Evolutionary conservation across 1,139 yeast genomes (phyloP), one percentile per base, ranked within the genome.

Genomic region (Protomyces macrosporus): DNA sequence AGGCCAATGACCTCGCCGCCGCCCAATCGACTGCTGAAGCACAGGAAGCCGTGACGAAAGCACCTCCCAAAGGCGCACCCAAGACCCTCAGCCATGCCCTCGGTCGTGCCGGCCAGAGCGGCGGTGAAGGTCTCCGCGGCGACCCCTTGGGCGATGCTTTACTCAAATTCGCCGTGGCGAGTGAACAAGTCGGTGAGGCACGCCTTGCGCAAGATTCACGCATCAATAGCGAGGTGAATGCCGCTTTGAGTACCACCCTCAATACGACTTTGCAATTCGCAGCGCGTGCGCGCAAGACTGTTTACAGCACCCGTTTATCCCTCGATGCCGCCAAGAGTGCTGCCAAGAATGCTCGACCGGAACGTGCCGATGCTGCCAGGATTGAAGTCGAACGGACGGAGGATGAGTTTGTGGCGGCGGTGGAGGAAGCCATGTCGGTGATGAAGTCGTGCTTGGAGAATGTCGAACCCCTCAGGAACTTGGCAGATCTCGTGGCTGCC

Each of bases 341-440:
- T 67, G 80, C 89, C 68, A 84, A 83, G 71, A 80, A 83, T 70
- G 85, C 90, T 37, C 83, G 81, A 72, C 91, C 95, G 4, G 85
- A 85, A 69, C 85, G 85, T 72, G 67, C 70, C 45, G 71, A 71
- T 55, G 85, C 85, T 65, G 82, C 88, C 68, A 81, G 93, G 70
- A 87, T 86, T 59, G 83, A 85, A 68, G 86, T 89, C 81, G 96
- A 90, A 74, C 84, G 86, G 69, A 86, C 91, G 53, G 96, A 90
- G 76, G 96, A 90, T 71, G 95, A 88, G 71, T 89, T 90, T 74
- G 96, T 95, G 55, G 89, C 88, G 69, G 88, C 93, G 30, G 91
- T 90, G 45, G 96, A 90, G 76, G 96, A 88, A 72, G 95, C 96
- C 40, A 90, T 88, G 63, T 80, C 85, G 59, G 84, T 88, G 67